phyloP scores from a whole-genome alignment of 352 stramenopile species.

The Globisporangium recalcitrans region DNA sequence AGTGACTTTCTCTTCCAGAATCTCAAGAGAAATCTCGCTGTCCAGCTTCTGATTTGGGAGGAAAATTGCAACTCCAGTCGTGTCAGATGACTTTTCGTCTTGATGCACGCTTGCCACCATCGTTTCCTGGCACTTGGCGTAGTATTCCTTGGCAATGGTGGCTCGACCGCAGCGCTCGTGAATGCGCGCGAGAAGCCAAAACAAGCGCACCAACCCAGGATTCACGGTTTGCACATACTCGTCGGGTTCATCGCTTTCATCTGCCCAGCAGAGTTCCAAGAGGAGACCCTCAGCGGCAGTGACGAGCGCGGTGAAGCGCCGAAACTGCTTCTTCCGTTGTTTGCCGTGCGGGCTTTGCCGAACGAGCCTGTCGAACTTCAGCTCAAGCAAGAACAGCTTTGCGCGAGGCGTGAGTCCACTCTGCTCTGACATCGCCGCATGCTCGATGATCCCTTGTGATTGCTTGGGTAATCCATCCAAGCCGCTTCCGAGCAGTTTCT shows the following conservation, averaged over 20 bases:
- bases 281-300: slow-evolving; percentile 31
- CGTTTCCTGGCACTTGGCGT: slow-evolving; percentile 43
- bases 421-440: not conserved
- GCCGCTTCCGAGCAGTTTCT: slow-evolving; percentile 41
- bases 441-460: slow-evolving; percentile 8
- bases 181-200: slow-evolving; percentile 56
- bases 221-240: slow-evolving; percentile 5
- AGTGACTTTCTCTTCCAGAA: slow-evolving; percentile 45
- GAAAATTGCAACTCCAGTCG: slow-evolving; percentile 11
- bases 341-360: slow-evolving; percentile 22
- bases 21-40: slow-evolving; percentile 28
- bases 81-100: not conserved
- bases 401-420: slow-evolving; percentile 29
- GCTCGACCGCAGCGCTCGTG: slow-evolving; percentile 38
- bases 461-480: slow-evolving; percentile 19
- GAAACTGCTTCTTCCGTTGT: slow-evolving; percentile 21
- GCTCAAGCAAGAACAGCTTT: slow-evolving; percentile 55
- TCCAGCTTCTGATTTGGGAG: slow-evolving; percentile 45
- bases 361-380: slow-evolving; percentile 45
- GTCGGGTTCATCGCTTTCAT: slow-evolving; percentile 20
- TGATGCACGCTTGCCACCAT: slow-evolving; percentile 7
- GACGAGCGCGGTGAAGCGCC: slow-evolving; percentile 24
- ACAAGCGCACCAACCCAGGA: slow-evolving; percentile 26
- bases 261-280: slow-evolving; percentile 37
- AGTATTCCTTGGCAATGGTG: slow-evolving; percentile 48